Evolutionary conservation across 176 grass and related monocot genomes (phyloP).

Genomic region (Poa pratensis): DNA sequence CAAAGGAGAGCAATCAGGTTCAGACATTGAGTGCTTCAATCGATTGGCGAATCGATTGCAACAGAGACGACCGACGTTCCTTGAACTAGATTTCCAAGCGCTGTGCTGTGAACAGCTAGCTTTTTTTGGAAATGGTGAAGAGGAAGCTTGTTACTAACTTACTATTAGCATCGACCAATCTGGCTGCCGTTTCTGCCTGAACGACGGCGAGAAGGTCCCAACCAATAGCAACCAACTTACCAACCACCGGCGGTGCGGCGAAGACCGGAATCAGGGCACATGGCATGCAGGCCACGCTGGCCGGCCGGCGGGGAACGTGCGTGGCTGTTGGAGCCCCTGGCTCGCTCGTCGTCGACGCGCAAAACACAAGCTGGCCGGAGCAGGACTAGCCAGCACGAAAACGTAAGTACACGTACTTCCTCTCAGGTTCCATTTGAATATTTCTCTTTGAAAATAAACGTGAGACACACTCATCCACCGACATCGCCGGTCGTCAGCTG

Average conservation of each 20-base stretch:
- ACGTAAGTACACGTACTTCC: not conserved
- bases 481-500: not conserved
- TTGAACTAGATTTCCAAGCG: too few species aligned
- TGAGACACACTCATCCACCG: not conserved
- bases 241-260: not conserved
- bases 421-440: not conserved
- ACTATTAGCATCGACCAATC: too few species aligned
- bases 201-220: not conserved
- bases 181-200: too few species aligned
- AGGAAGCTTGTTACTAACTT: too few species aligned
- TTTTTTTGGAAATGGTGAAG: too few species aligned
- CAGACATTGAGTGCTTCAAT: too few species aligned
- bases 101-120: too few species aligned
- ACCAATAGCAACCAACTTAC: not conserved
- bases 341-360: not conserved
- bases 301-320: not conserved
- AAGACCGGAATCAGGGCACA: constrained; percentile 1
- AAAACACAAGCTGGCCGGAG: constrained; percentile 1
- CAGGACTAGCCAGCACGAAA: not conserved
- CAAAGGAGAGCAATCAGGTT: too few species aligned
- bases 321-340: not conserved
- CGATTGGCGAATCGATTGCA: too few species aligned
- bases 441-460: not conserved
- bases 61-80: too few species aligned
- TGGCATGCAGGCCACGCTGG: constrained; percentile 21